Evolutionary conservation across 2,329 filamentous ascomycete genomes (phyloP).

Genomic region (Lecanoromycetidae sp.): DNA sequence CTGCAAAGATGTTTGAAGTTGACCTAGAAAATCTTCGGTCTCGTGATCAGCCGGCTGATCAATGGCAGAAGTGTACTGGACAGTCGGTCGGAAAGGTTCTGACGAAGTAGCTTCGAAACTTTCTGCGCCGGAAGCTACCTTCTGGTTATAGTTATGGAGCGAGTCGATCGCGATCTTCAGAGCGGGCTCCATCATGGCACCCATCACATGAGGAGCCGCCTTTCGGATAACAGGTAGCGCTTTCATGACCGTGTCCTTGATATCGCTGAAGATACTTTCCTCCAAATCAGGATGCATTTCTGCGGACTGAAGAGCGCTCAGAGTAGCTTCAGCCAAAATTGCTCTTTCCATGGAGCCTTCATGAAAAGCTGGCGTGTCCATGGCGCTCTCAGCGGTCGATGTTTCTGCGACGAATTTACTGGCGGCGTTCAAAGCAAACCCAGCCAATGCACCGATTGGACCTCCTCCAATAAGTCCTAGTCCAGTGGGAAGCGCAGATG

Average conservation of each 20-base stretch:
- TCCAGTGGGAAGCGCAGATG: not conserved
- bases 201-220: slow-evolving; percentile 13
- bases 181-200: slow-evolving; percentile 15
- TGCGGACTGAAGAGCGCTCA: slow-evolving; percentile 13
- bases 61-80: slow-evolving; percentile 11
- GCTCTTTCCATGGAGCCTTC: slow-evolving; percentile 15
- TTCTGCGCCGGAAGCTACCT: slow-evolving; percentile 9
- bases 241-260: slow-evolving; percentile 13
- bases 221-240: slow-evolving; percentile 10
- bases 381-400: slow-evolving; percentile 9
- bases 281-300: slow-evolving; percentile 1
- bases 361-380: slow-evolving; percentile 1
- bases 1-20: slow-evolving; percentile 9
- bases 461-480: slow-evolving; percentile 13
- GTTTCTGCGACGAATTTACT: slow-evolving; percentile 6
- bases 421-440: slow-evolving; percentile 13
- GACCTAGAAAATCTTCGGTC: slow-evolving; percentile 9
- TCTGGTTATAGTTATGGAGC: slow-evolving; percentile 14
- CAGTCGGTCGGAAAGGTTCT: not conserved
- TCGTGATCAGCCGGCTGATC: slow-evolving; percentile 12
- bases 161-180: slow-evolving; percentile 11
- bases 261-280: slow-evolving; percentile 17
- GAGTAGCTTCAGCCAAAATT: slow-evolving; percentile 15
- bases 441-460: slow-evolving; percentile 15
- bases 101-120: slow-evolving; percentile 3